phyloP scores from a whole-genome alignment of 139 green algal genomes.

The Asterochloris sp. region DNA sequence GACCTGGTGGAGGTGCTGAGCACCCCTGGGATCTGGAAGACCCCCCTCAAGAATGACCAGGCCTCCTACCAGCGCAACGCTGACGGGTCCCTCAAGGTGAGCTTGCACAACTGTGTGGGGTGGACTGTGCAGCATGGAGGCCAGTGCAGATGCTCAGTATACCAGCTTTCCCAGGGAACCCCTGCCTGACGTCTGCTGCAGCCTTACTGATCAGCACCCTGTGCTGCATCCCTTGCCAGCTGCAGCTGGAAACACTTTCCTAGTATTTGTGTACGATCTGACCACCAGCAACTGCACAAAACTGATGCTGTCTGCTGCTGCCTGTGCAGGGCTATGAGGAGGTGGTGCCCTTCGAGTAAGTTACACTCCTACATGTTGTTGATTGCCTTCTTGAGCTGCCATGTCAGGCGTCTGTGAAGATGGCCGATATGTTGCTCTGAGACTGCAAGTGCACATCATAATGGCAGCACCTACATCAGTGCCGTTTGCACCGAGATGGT shows the following conservation, averaged over 20 bases:
- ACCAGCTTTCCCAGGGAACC: not conserved
- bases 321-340: not conserved
- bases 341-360: not conserved
- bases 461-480: too few relatives aligned
- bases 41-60: constrained; percentile 7
- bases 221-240: not conserved
- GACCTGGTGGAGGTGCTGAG: constrained; percentile 19
- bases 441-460: too few relatives aligned
- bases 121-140: not conserved
- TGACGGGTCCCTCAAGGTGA: not conserved
- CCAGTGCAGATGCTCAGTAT: not conserved
- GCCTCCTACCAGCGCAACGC: constrained; percentile 7
- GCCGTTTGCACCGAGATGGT: too few relatives aligned
- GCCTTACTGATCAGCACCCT: not conserved
- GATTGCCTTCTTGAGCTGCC: too few relatives aligned
- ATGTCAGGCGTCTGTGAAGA: too few relatives aligned
- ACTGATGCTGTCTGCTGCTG: not conserved
- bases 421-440: too few relatives aligned
- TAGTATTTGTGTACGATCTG: not conserved
- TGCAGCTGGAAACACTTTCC: too few relatives aligned
- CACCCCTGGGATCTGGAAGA: not conserved
- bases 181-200: not conserved
- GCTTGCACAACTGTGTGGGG: too few relatives aligned
- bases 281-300: not conserved
- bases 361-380: too few relatives aligned